These are phyloP conservation scores for Phytophthora podocarpi DNA, from an alignment of 352 stramenopile genomes.

Conservation along the genomic window DNA sequence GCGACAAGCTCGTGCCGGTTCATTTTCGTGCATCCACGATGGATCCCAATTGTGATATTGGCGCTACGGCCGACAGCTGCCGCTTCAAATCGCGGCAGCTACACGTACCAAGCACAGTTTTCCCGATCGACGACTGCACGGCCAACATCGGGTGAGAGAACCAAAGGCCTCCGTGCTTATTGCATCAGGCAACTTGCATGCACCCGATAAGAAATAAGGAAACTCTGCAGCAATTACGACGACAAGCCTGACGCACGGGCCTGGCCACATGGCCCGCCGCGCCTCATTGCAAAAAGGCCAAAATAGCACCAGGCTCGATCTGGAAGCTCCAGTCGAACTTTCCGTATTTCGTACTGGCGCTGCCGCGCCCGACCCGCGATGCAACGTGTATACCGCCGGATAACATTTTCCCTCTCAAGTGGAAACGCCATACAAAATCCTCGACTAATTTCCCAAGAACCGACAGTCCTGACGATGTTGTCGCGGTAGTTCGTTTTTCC, in stretches of 20 bases:
- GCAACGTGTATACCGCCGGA: not conserved
- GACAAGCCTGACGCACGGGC: not conserved
- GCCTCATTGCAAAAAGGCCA: slow-evolving; percentile 6
- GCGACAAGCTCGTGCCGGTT: too few relatives aligned
- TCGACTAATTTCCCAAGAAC: too few relatives aligned
- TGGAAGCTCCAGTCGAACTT: slow-evolving; percentile 16
- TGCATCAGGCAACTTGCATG: not conserved
- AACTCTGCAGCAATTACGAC: too few relatives aligned
- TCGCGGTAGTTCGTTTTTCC: too few relatives aligned
- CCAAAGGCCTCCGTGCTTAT: too few relatives aligned
- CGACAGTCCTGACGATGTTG: too few relatives aligned
- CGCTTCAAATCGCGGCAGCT: not conserved
- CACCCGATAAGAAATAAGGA: not conserved
- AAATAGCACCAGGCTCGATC: slow-evolving; percentile 2
- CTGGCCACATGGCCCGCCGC: not conserved
- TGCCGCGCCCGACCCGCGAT: not conserved
- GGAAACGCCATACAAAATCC: too few relatives aligned
- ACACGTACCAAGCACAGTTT: not conserved
- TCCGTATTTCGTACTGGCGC: not conserved
- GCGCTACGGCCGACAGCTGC: too few relatives aligned
- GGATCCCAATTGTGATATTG: too few relatives aligned
- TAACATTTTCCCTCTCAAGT: too few relatives aligned
- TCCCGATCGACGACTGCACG: not conserved
- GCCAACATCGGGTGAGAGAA: too few relatives aligned
- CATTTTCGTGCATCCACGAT: too few relatives aligned